Evolutionary conservation across 306 rosid species (phyloP).

Genomic region (Ziziphus jujuba): DNA sequence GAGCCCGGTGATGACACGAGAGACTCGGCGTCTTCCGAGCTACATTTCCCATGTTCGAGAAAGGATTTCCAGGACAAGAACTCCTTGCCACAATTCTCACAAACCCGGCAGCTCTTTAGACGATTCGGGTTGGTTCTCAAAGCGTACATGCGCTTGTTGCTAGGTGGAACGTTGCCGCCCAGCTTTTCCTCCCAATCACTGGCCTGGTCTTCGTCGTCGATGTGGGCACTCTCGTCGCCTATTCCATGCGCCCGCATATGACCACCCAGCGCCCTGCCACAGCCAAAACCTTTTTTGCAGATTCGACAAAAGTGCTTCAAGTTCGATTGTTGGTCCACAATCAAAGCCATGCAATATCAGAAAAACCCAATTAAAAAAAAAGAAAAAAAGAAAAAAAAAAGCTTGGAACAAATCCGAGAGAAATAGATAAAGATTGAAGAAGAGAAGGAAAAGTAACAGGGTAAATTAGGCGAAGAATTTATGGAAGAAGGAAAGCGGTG

Average conservation of each 20-base stretch:
- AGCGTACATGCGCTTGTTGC: conserved; percentile 79
- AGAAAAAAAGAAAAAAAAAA: conserved; percentile 4
- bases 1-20: conserved; percentile 57
- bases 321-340: conserved; percentile 58
- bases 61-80: conserved; percentile 84
- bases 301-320: conserved; percentile 87
- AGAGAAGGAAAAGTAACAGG: not conserved
- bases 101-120: conserved; percentile 65
- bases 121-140: conserved; percentile 84
- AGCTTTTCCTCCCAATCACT: conserved; percentile 77
- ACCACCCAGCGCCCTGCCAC: conserved; percentile 95
- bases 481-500: conserved; percentile 9
- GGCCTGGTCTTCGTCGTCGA: conserved; percentile 66
- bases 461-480: not conserved
- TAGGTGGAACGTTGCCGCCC: conserved; percentile 38
- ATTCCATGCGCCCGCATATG: conserved; percentile 99
- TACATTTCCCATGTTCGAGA: conserved; percentile 88
- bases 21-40: conserved; percentile 59
- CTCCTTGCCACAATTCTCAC: conserved; percentile 85
- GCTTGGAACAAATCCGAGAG: conserved; percentile 20
- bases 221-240: conserved; percentile 47
- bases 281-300: conserved; percentile 87
- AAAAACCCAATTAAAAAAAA: too few species aligned
- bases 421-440: not conserved
- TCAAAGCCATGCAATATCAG: conserved; percentile 55